These are phyloP conservation scores for Dissophora globulifera DNA, from an alignment of 192 early-diverging fungal species.

Conservation along the genomic window DNA sequence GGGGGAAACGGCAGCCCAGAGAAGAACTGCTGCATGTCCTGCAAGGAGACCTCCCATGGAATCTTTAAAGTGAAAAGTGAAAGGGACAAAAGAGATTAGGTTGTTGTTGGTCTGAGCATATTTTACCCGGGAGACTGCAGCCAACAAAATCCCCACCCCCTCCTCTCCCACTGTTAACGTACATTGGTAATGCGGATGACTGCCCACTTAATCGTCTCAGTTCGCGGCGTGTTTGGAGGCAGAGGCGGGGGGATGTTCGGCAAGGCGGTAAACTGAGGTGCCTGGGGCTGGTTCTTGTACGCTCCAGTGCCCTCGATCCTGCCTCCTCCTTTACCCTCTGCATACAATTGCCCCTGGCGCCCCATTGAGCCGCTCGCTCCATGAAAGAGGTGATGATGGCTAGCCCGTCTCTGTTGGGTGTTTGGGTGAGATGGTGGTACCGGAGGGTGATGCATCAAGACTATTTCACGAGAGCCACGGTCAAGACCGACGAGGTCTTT, in stretches of 20 bases:
- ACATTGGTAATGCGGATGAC: conserved; percentile 47
- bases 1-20: conserved; percentile 53
- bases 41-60: conserved; percentile 70
- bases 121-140: no score
- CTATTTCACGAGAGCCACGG: no score
- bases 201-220: conserved; percentile 37
- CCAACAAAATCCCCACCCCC: no score
- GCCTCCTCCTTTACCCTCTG: background rate
- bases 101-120: no score
- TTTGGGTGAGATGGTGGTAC: no score
- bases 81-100: background rate
- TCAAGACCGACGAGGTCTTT: no score
- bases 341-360: background rate
- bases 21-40: conserved; percentile 62
- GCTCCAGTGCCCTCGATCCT: background rate
- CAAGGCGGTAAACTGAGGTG: conserved; percentile 13
- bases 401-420: background rate
- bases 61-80: conserved; percentile 37
- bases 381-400: conserved; percentile 8
- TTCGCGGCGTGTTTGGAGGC: conserved; percentile 22
- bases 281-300: background rate
- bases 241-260: conserved; percentile 27
- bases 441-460: no score
- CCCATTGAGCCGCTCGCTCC: background rate
- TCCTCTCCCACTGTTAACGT: no score